Percentiles rank a stretch among this genome's conserved stretches.
These are phyloP conservation scores for Themeda triandra DNA, from an alignment of 176 grass and related monocot genomes.

Conservation along the genomic window DNA sequence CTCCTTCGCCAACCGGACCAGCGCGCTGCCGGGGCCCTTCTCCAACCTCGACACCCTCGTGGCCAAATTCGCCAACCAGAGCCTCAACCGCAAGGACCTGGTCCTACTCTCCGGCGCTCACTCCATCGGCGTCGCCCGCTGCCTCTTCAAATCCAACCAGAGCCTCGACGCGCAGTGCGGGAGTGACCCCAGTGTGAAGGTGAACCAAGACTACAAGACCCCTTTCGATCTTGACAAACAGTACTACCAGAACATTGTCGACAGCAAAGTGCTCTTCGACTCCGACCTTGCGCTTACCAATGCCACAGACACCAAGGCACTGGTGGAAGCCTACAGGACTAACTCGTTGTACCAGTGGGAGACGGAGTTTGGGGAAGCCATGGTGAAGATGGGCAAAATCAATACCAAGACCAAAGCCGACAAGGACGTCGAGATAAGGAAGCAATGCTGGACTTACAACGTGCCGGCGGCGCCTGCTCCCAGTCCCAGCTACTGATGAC, in stretches of 20 bases:
- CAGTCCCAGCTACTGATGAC: no score
- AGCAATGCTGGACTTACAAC: neutral
- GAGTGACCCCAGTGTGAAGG: neutral
- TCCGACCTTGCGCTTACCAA: slow-evolving; percentile 25
- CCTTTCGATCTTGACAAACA: slow-evolving; percentile 30
- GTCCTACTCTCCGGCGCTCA: slow-evolving; percentile 29
- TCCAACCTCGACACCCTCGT: neutral
- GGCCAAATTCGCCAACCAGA: neutral
- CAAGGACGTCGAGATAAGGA: neutral
- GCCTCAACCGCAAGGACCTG: neutral
- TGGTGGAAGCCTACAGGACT: no score
- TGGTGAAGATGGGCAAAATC: neutral
- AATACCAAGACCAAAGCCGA: no score
- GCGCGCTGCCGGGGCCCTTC: neutral
- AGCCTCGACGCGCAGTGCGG: neutral
- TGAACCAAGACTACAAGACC: neutral
- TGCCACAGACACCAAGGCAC: no score
- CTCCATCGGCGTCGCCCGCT: slow-evolving; percentile 1
- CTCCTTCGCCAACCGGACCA: neutral
- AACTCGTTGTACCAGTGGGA: no score
- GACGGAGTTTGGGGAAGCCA: neutral
- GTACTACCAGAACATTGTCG: slow-evolving; percentile 44
- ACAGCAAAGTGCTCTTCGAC: slow-evolving; percentile 9
- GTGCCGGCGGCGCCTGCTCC: no score
- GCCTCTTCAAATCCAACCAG: neutral